Percentiles rank a stretch among this genome's conserved stretches.
These are phyloP conservation scores for Calycina marina DNA, from an alignment of 2,329 filamentous ascomycete species.

Conservation along the genomic window DNA sequence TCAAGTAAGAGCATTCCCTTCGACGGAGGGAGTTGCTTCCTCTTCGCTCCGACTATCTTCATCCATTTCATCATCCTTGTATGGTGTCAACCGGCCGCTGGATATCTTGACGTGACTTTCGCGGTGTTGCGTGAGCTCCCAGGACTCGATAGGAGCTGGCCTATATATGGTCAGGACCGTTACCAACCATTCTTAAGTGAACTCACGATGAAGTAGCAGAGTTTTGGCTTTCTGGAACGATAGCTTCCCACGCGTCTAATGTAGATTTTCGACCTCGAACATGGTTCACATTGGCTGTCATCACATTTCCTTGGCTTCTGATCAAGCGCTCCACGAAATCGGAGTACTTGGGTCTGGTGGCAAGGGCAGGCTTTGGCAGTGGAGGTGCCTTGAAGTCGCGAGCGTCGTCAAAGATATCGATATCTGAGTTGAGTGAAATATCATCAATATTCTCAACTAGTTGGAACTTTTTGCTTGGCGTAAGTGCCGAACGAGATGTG, in stretches of 20 bases:
- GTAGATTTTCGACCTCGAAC: slow-evolving; percentile 10
- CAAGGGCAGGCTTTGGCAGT: slow-evolving; percentile 3
- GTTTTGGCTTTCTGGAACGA: slow-evolving; percentile 1
- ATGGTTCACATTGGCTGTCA: slow-evolving; percentile 11
- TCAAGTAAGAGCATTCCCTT: too few species aligned
- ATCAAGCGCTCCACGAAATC: slow-evolving; percentile 10
- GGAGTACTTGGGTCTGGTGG: too few species aligned
- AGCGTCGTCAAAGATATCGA: background rate
- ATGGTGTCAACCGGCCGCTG: background rate
- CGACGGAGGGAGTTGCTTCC: too few species aligned
- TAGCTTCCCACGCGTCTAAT: slow-evolving; percentile 11
- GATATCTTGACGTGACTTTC: too few species aligned
- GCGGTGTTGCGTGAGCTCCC: too few species aligned
- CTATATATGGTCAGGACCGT: too few species aligned
- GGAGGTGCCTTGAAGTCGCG: background rate
- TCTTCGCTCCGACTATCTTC: too few species aligned
- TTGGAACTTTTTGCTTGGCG: background rate
- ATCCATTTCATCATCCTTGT: background rate
- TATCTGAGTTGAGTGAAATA: background rate
- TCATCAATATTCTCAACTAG: background rate
- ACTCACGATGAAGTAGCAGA: too few species aligned
- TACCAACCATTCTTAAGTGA: too few species aligned
- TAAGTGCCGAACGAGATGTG: background rate
- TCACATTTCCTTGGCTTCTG: slow-evolving; percentile 6
- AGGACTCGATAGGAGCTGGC: too few species aligned